A percentile compares a stretch with the other conserved stretches of the same genome.
phyloP scores from a whole-genome alignment of 2,329 filamentous ascomycete species.

The Endoconidiophora polonica region DNA sequence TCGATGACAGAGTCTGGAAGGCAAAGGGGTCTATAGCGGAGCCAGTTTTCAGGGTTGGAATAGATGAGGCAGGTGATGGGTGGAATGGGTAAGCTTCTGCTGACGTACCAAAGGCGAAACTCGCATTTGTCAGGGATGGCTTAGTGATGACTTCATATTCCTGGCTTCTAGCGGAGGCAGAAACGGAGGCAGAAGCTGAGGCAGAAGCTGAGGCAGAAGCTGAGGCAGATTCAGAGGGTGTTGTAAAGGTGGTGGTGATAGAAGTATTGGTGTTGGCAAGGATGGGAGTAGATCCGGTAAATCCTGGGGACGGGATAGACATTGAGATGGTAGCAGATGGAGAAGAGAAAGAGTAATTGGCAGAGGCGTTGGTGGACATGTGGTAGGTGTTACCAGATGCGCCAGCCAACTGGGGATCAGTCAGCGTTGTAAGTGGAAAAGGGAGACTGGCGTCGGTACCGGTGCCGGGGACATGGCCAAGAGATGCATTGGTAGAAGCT shows the following conservation, averaged over 20 bases:
- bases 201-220: neutral
- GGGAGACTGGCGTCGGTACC: neutral
- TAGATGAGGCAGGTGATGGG: conserved; percentile 10
- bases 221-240: neutral
- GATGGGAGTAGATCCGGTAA: neutral
- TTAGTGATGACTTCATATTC: conserved; percentile 33
- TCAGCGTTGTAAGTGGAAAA: neutral
- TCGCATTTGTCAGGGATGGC: conserved; percentile 29
- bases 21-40: conserved; percentile 14
- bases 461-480: neutral
- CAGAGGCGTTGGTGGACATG: neutral
- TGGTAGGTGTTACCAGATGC: neutral
- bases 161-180: neutral
- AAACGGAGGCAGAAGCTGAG: neutral
- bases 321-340: neutral
- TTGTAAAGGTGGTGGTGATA: neutral
- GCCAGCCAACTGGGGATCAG: neutral
- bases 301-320: neutral
- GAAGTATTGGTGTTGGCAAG: neutral
- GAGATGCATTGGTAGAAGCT: neutral
- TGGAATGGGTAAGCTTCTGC: conserved; percentile 15
- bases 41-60: neutral
- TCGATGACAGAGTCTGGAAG: no score
- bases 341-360: neutral
- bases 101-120: conserved; percentile 29